Evolutionary conservation across 148 eudicot genomes (phyloP).

Genomic region (Camellia japonica): DNA sequence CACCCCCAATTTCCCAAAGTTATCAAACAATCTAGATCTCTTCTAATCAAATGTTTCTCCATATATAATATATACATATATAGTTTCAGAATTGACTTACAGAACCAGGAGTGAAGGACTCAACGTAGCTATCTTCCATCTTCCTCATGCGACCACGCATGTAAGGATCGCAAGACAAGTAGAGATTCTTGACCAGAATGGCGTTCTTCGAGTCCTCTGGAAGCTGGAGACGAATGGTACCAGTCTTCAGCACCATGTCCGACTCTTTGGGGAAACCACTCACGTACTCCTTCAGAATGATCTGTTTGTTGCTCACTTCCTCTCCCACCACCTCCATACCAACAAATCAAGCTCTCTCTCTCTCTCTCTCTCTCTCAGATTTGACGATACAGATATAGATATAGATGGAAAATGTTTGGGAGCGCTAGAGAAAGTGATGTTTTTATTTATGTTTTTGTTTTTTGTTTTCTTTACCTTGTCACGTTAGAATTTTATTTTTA

Average conservation of each 20-base stretch:
- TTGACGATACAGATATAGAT: too few species aligned
- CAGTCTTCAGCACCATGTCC: neutral
- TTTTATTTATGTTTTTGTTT: too few species aligned
- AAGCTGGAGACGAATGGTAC: neutral
- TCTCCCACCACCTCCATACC: neutral
- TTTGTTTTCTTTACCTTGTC: too few species aligned
- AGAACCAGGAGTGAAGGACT: constrained; percentile 10
- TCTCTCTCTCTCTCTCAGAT: constrained; percentile 3
- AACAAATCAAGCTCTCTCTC: neutral
- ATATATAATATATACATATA: too few species aligned
- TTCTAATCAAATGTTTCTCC: too few species aligned
- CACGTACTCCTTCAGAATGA: neutral
- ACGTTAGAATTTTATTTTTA: too few species aligned
- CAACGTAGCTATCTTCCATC: too few species aligned
- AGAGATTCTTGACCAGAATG: constrained; percentile 3
- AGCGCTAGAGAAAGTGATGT: too few species aligned
- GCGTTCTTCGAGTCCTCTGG: neutral
- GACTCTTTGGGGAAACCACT: neutral
- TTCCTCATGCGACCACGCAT: neutral
- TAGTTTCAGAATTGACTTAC: neutral
- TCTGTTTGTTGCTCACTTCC: constrained; percentile 8
- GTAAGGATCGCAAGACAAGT: constrained; percentile 9
- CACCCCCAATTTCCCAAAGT: too few species aligned
- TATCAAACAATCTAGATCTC: too few species aligned
- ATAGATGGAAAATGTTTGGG: too few species aligned